phyloP scores from a whole-genome alignment of 768 basidiomycete species.

The Xerocomellus chrysenteron region DNA sequence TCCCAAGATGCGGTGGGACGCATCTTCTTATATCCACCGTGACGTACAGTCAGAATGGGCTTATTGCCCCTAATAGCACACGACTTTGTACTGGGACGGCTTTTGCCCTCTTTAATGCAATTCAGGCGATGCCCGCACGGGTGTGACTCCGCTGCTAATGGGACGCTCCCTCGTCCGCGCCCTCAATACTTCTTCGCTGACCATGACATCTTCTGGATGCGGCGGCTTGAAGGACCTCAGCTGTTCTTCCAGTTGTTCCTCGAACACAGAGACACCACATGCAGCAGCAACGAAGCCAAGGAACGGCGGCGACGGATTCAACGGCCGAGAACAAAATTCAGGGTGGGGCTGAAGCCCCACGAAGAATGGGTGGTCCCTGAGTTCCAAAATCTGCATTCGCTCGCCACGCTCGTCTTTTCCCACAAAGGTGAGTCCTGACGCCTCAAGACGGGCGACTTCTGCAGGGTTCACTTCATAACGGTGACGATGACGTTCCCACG shows the following conservation, averaged over 20 bases:
- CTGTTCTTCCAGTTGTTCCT: conserved; percentile 74
- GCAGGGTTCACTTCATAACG: conserved; percentile 94
- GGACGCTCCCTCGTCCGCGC: conserved; percentile 33
- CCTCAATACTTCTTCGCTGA: conserved; percentile 60
- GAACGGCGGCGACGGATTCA: conserved; percentile 97
- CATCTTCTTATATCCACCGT: background rate
- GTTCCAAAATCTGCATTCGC: conserved; percentile 95
- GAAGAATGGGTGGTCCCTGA: conserved; percentile 91
- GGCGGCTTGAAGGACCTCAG: conserved; percentile 62
- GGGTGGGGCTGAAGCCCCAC: conserved; percentile 95
- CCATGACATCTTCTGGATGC: conserved; percentile 74
- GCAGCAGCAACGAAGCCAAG: conserved; percentile 93
- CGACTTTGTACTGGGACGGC: background rate
- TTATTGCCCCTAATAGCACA: background rate
- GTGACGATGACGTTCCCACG: conserved; percentile 97
- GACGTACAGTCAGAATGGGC: background rate
- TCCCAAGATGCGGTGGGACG: background rate
- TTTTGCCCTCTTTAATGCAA: conserved; percentile 11
- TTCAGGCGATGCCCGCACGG: conserved; percentile 23
- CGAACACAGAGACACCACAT: conserved; percentile 49
- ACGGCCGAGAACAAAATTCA: conserved; percentile 95
- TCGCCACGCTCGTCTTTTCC: conserved; percentile 96
- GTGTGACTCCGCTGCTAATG: conserved; percentile 21
- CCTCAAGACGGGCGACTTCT: conserved; percentile 69
- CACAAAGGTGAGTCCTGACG: conserved; percentile 71